Conservation (phyloP, 768 basidiomycete species). For the Auricularia auricula-judae region DNA sequence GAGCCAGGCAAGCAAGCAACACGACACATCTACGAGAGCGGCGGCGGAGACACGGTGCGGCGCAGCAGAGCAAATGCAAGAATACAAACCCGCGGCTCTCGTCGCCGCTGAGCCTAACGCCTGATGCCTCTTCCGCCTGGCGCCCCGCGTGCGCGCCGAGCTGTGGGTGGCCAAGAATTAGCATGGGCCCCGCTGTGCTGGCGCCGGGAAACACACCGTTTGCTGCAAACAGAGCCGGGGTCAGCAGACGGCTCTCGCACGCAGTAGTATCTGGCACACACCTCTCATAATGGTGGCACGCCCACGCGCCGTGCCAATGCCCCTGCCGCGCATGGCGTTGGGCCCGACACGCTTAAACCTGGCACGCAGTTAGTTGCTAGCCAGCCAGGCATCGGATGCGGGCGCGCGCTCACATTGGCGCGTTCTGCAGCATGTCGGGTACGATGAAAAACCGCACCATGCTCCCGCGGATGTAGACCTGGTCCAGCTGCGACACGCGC, state of each 20-base stretch:
- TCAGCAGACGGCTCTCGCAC: slow-evolving; percentile 8
- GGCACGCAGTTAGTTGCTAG: slow-evolving; percentile 5
- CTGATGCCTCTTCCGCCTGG: slow-evolving; percentile 69
- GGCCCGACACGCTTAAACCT: slow-evolving; percentile 99
- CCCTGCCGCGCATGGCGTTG: slow-evolving; percentile 95
- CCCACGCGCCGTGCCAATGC: slow-evolving; percentile 98
- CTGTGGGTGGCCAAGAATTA: slow-evolving; percentile 27
- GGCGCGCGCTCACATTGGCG: slow-evolving; percentile 65
- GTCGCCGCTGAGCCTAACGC: slow-evolving; percentile 36
- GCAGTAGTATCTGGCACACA: slow-evolving; percentile 29
- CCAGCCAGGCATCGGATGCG: too few species aligned
- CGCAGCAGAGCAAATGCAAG: neutral
- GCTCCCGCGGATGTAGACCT: slow-evolving; percentile 97
- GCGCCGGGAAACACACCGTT: slow-evolving; percentile 44
- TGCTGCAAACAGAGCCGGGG: slow-evolving; percentile 33
- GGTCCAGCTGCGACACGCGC: slow-evolving; percentile 95
- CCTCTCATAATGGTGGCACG: slow-evolving; percentile 98
- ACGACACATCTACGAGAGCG: neutral
- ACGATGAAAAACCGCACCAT: slow-evolving; percentile 99
- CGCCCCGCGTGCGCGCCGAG: slow-evolving; percentile 80
- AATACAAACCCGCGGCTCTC: slow-evolving; percentile 1
- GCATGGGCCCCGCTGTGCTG: slow-evolving; percentile 8
- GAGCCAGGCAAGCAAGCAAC: neutral
- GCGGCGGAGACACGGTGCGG: neutral
- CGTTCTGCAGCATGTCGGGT: slow-evolving; percentile 98